phyloP scores from a whole-genome alignment of 768 basidiomycete species.

The Lentinula edodes region DNA sequence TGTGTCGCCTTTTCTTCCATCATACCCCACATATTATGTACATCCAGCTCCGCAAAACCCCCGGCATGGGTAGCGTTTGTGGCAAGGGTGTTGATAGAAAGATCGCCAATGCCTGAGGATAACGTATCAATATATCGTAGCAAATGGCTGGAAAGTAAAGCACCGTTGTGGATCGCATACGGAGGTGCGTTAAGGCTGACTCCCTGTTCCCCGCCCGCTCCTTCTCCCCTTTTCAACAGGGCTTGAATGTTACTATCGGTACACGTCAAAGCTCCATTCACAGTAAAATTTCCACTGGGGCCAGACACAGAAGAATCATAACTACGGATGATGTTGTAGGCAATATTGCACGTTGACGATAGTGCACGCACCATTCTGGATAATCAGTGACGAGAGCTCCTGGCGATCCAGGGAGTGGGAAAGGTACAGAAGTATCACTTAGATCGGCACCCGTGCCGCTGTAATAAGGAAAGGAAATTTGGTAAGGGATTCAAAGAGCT shows the following conservation, averaged over 20 bases:
- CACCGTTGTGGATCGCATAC: slow-evolving; percentile 71
- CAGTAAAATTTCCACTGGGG: slow-evolving; percentile 69
- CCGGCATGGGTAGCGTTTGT: slow-evolving; percentile 67
- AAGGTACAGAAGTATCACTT: slow-evolving; percentile 47
- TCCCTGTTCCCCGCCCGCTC: slow-evolving; percentile 40
- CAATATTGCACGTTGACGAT: background rate
- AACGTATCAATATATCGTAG: slow-evolving; percentile 3
- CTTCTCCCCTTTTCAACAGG: slow-evolving; percentile 39
- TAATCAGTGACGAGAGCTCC: slow-evolving; percentile 50
- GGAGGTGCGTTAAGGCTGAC: slow-evolving; percentile 54
- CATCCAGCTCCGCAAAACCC: slow-evolving; percentile 59
- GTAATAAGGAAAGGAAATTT: background rate
- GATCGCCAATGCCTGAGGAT: slow-evolving; percentile 37
- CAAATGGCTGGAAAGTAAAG: slow-evolving; percentile 7
- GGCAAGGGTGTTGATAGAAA: slow-evolving; percentile 54
- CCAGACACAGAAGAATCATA: slow-evolving; percentile 60
- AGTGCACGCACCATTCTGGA: slow-evolving; percentile 57
- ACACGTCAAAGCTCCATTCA: slow-evolving; percentile 60
- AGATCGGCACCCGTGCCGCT: slow-evolving; percentile 56
- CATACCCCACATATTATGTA: slow-evolving; percentile 66
- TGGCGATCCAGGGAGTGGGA: slow-evolving; percentile 52
- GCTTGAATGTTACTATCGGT: slow-evolving; percentile 10
- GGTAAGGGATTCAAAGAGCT: background rate
- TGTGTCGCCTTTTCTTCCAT: slow-evolving; percentile 69
- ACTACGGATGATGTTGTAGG: slow-evolving; percentile 24